Percentiles rank a stretch among this genome's conserved stretches.
Conservation (phyloP, 306 rosid species). For the Lithocarpus polystachyus region DNA sequence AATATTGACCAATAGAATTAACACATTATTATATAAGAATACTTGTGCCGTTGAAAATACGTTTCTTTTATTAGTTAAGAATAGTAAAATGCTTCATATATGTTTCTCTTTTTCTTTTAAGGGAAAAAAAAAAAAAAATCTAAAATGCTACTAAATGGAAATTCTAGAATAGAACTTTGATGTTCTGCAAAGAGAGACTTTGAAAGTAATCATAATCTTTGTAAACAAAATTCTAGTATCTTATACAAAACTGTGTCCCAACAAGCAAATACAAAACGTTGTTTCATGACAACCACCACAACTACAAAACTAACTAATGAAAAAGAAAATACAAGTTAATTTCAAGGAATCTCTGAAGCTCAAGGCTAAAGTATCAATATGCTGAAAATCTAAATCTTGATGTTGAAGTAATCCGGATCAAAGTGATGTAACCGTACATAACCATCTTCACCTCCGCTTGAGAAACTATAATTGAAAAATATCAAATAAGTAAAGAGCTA, state of each 20-base stretch:
- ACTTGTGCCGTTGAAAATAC: no score
- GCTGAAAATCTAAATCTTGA: constrained; percentile 57
- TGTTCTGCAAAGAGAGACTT: not conserved
- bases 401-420: constrained; percentile 82
- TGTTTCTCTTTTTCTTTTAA: not conserved
- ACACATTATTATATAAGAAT: no score
- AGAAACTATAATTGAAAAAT: constrained; percentile 48
- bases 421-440: constrained; percentile 89
- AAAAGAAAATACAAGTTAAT: not conserved
- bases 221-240: constrained; percentile 1
- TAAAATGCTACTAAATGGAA: not conserved
- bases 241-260: constrained; percentile 27
- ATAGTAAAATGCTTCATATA: no score
- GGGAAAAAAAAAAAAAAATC: not conserved
- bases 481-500: not conserved
- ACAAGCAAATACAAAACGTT: not conserved
- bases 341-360: not conserved
- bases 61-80: no score
- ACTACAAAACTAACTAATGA: not conserved
- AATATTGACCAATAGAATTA: no score
- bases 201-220: not conserved
- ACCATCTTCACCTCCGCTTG: constrained; percentile 99
- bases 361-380: not conserved
- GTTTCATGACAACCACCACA: not conserved
- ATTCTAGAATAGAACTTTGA: not conserved